Evolutionary conservation across 108 stramenopile genomes (phyloP).

Genomic region (Licmophora abbreviata): DNA sequence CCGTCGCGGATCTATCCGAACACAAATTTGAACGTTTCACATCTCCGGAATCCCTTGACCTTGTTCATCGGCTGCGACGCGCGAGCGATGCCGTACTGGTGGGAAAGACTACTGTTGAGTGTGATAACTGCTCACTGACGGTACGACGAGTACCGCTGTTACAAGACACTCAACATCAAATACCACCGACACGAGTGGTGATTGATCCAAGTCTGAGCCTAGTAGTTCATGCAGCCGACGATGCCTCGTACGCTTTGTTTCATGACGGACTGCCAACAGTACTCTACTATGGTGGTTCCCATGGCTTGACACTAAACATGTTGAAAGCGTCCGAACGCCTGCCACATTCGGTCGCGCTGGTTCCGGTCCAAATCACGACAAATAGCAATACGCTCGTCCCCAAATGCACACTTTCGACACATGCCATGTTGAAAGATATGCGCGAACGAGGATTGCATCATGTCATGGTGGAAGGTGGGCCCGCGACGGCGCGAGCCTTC

Average conservation of each 20-base stretch:
- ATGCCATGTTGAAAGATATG: constrained; percentile 28
- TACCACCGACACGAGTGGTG: constrained; percentile 62
- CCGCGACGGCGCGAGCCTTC: constrained; percentile 53
- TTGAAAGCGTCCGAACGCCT: constrained; percentile 2
- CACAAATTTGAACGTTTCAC: constrained; percentile 62
- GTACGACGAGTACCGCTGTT: constrained; percentile 46
- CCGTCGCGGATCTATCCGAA: constrained; percentile 50
- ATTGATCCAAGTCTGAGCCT: constrained; percentile 59
- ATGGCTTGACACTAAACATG: not conserved
- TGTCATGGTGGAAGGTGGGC: constrained; percentile 83
- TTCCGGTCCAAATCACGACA: not conserved
- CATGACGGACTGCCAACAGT: constrained; percentile 49
- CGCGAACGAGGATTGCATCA: constrained; percentile 34
- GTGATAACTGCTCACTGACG: constrained; percentile 64
- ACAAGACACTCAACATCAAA: constrained; percentile 3
- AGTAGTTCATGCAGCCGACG: constrained; percentile 4
- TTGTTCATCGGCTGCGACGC: constrained; percentile 74
- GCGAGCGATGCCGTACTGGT: constrained; percentile 62
- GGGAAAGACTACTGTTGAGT: constrained; percentile 62
- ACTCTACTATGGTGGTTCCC: constrained; percentile 30
- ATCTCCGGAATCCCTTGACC: constrained; percentile 54
- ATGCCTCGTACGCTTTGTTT: constrained; percentile 30
- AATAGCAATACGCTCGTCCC: too few species aligned
- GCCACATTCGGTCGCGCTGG: not conserved
- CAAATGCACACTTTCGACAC: too few species aligned